A percentile compares a stretch with the other conserved stretches of the same genome.
Evolutionary conservation across 768 basidiomycete genomes (phyloP).

Genomic region (Floccularia luteovirens): DNA sequence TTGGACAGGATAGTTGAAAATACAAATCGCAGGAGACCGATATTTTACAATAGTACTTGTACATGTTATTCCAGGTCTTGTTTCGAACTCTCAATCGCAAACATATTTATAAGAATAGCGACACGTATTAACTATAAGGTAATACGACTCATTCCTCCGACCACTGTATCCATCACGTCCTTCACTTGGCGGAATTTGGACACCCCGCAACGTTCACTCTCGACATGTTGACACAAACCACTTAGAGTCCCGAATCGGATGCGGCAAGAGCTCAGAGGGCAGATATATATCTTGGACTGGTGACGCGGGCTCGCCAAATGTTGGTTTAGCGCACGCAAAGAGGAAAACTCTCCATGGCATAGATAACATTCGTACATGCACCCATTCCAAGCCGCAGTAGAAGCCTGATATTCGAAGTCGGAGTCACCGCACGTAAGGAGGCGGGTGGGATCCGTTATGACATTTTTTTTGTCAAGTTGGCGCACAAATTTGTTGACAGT

Average conservation of each 20-base stretch:
- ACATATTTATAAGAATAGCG: too few species aligned
- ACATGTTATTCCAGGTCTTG: too few species aligned
- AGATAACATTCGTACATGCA: conserved; percentile 54
- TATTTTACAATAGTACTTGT: too few species aligned
- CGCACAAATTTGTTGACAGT: conserved; percentile 34
- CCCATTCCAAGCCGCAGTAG: conserved; percentile 34
- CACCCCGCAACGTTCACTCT: conserved; percentile 55
- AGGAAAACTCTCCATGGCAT: conserved; percentile 36
- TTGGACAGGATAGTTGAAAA: too few species aligned
- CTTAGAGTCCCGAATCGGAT: conserved; percentile 43
- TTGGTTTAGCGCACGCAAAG: conserved; percentile 42
- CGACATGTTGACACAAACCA: conserved; percentile 55
- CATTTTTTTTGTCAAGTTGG: conserved; percentile 31
- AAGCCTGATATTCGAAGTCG: conserved; percentile 21
- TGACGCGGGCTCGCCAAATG: conserved; percentile 62
- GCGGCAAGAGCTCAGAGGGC: conserved; percentile 40
- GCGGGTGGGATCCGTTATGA: conserved; percentile 50
- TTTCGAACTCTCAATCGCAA: too few species aligned
- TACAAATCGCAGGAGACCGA: too few species aligned
- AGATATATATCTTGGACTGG: conserved; percentile 42
- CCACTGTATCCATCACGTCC: conserved; percentile 26
- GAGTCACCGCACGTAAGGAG: conserved; percentile 30
- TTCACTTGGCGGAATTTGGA: conserved; percentile 34
- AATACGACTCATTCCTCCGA: conserved; percentile 15
- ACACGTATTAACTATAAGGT: too few species aligned